phyloP scores from a whole-genome alignment of 2,329 filamentous ascomycete species.

The Colletotrichum sp. region DNA sequence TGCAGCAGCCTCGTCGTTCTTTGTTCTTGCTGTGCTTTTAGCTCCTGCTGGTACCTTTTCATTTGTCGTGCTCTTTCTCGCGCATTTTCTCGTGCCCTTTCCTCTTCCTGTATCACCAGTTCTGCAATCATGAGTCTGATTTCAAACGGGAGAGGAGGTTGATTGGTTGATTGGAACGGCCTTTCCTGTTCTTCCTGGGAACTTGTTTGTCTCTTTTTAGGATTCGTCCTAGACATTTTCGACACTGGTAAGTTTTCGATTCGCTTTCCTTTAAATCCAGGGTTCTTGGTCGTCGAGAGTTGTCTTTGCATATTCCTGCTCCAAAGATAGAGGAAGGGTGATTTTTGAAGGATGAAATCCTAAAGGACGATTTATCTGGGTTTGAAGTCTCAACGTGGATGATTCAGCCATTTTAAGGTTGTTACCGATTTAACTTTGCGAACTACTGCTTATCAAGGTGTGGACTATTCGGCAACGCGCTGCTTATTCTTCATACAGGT shows the following conservation, averaged over 20 bases:
- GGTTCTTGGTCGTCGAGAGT: not conserved
- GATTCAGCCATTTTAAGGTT: not conserved
- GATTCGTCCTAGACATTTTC: accelerated
- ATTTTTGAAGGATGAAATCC: not conserved
- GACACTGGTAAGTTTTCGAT: not conserved
- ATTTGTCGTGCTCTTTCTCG: not conserved
- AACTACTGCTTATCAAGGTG: not conserved
- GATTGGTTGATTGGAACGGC: not conserved
- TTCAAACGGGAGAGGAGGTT: not conserved
- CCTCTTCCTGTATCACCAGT: not conserved
- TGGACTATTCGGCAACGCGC: not conserved
- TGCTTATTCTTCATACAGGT: not conserved
- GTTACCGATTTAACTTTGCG: not conserved
- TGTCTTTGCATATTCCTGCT: not conserved
- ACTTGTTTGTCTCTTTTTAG: not conserved
- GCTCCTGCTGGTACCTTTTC: not conserved
- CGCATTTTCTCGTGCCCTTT: not conserved
- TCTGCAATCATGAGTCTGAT: not conserved
- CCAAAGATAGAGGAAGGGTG: not conserved
- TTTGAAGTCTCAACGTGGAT: accelerated
- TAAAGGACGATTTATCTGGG: accelerated
- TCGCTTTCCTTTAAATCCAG: accelerated
- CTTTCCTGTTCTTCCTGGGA: not conserved
- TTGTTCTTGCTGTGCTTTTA: not conserved
- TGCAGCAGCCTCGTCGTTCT: not conserved